These are phyloP conservation scores for Irineochytrium annulatum DNA, from an alignment of 192 early-diverging fungal genomes.

Conservation along the genomic window DNA sequence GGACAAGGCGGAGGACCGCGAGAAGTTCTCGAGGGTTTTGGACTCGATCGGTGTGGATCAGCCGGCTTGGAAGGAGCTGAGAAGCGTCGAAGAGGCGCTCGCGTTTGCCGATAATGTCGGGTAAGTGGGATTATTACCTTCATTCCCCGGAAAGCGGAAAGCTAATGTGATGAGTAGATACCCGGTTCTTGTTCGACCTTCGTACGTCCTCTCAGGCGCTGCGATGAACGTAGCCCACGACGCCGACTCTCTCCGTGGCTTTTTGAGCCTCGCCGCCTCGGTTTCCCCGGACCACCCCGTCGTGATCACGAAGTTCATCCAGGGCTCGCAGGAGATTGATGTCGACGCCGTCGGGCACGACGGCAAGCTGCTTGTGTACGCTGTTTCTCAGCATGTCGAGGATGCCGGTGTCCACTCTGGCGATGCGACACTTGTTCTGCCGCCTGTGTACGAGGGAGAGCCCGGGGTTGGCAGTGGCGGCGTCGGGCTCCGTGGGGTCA, in stretches of 20 bases:
- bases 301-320: conserved; percentile 95
- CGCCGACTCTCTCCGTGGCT: conserved; percentile 60
- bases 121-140: background rate
- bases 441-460: conserved; percentile 52
- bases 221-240: conserved; percentile 96
- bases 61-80: conserved; percentile 93
- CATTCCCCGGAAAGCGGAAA: background rate
- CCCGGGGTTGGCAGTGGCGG: conserved; percentile 14
- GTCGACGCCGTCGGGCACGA: conserved; percentile 88
- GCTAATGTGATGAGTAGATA: conserved; percentile 47
- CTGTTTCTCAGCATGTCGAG: conserved; percentile 94
- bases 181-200: conserved; percentile 93
- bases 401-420: conserved; percentile 97
- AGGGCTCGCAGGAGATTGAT: conserved; percentile 90
- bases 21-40: conserved; percentile 89
- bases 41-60: conserved; percentile 94
- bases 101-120: conserved; percentile 48
- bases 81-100: conserved; percentile 76
- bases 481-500: conserved; percentile 45
- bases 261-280: conserved; percentile 75
- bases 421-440: conserved; percentile 90
- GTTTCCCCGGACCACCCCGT: conserved; percentile 95
- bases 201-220: conserved; percentile 95
- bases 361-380: conserved; percentile 80
- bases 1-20: conserved; percentile 90